Percentiles rank a stretch among this genome's conserved stretches.
Evolutionary conservation across 371 early-diverging fungal genomes (phyloP).

Genomic region (Zychaea mexicana): DNA sequence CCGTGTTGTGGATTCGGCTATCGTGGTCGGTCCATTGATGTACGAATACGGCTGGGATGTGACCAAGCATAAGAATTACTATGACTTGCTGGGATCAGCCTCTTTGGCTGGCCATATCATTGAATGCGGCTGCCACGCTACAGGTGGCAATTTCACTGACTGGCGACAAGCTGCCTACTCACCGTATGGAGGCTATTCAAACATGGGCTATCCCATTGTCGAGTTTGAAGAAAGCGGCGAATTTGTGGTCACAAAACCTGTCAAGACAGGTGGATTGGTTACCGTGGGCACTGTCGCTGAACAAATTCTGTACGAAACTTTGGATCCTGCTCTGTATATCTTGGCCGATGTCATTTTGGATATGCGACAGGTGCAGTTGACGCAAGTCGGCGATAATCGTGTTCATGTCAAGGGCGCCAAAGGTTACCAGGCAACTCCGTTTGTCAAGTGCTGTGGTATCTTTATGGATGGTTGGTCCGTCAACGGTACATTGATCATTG

Average conservation of each 20-base stretch:
- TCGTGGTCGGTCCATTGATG: constrained; percentile 61
- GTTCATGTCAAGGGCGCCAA: constrained; percentile 70
- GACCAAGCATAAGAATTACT: constrained; percentile 32
- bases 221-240: constrained; percentile 22
- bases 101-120: constrained; percentile 77
- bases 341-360: constrained; percentile 76
- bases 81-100: constrained; percentile 68
- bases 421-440: constrained; percentile 66
- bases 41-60: constrained; percentile 58
- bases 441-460: constrained; percentile 70
- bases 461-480: constrained; percentile 69
- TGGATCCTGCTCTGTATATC: constrained; percentile 71
- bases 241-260: constrained; percentile 71
- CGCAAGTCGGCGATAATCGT: constrained; percentile 60
- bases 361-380: constrained; percentile 59
- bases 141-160: constrained; percentile 79
- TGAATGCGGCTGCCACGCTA: constrained; percentile 78
- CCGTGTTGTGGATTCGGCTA: constrained; percentile 72
- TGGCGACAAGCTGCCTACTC: constrained; percentile 66
- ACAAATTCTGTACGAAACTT: constrained; percentile 72
- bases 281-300: constrained; percentile 66
- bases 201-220: constrained; percentile 58
- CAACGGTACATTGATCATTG: constrained; percentile 66
- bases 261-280: constrained; percentile 71
- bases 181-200: constrained; percentile 61